A percentile compares a stretch with the other conserved stretches of the same genome.
phyloP scores from a whole-genome alignment of 2,329 filamentous ascomycete species.

The Alternaria triticimaculans region DNA sequence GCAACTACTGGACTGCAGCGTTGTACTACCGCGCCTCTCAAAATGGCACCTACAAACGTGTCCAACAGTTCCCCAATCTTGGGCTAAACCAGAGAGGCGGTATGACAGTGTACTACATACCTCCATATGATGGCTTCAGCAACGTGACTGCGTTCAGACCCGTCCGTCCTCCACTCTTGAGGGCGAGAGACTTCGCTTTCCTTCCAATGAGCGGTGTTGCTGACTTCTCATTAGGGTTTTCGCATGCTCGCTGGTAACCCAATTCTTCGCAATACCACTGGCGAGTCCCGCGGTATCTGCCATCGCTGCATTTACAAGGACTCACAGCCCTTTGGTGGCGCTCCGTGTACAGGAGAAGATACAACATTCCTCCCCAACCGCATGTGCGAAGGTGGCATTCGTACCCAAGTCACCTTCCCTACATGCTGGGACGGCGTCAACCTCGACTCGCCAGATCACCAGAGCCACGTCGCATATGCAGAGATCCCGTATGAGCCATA shows the following conservation, averaged over 20 bases:
- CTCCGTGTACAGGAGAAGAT: constrained; percentile 49
- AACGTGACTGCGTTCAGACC: constrained; percentile 37
- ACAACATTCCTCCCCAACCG: constrained; percentile 46
- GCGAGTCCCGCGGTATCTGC: constrained; percentile 39
- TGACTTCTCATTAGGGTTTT: constrained; percentile 42
- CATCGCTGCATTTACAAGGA: constrained; percentile 43
- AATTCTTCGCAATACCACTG: constrained; percentile 32
- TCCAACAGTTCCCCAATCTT: constrained; percentile 33
- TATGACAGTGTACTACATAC: constrained; percentile 43
- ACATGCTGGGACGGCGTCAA: constrained; percentile 61
- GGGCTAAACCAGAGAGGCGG: constrained; percentile 36
- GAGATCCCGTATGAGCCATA: constrained; percentile 42
- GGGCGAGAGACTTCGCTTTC: not conserved
- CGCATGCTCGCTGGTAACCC: constrained; percentile 57
- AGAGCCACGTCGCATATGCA: constrained; percentile 56
- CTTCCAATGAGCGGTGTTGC: not conserved
- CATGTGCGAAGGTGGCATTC: constrained; percentile 55
- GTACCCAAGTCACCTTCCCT: constrained; percentile 54
- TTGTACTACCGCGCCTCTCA: constrained; percentile 34
- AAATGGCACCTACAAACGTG: constrained; percentile 42
- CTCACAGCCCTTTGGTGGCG: constrained; percentile 40
- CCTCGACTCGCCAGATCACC: constrained; percentile 62
- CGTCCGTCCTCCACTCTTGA: constrained; percentile 15
- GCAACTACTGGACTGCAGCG: constrained; percentile 41
- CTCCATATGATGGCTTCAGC: constrained; percentile 38